Conservation (phyloP, 2,329 filamentous ascomycete species). For the Pyrenophora tritici-repentis region DNA sequence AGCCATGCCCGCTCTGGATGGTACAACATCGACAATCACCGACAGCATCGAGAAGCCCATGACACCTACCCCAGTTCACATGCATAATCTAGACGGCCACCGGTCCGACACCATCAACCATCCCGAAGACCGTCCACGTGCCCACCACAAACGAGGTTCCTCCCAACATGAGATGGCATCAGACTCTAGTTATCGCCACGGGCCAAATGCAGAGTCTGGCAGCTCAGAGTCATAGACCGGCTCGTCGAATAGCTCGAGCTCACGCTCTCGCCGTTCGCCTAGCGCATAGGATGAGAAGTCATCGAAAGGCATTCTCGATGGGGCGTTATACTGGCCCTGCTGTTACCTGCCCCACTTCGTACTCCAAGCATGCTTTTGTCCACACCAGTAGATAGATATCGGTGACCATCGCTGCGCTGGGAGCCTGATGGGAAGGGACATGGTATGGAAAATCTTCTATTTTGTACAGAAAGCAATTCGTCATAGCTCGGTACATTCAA, state of each 20-base stretch:
- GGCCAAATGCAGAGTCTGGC: slow-evolving; percentile 35
- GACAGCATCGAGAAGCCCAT: slow-evolving; percentile 14
- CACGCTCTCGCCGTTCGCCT: slow-evolving; percentile 10
- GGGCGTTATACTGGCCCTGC: slow-evolving; percentile 37
- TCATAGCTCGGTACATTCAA: too few species aligned
- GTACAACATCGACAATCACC: slow-evolving; percentile 4
- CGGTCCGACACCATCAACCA: slow-evolving; percentile 29
- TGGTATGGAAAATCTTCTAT: too few species aligned
- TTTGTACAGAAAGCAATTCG: neutral
- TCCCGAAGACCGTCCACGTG: slow-evolving; percentile 28
- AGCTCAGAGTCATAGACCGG: slow-evolving; percentile 32
- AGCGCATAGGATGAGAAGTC: slow-evolving; percentile 35
- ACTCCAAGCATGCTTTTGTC: slow-evolving; percentile 43
- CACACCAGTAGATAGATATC: slow-evolving; percentile 14
- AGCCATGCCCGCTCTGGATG: neutral
- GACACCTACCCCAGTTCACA: slow-evolving; percentile 24
- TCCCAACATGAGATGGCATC: slow-evolving; percentile 27
- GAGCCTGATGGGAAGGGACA: neutral
- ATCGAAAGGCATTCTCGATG: slow-evolving; percentile 29
- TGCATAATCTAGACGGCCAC: slow-evolving; percentile 37
- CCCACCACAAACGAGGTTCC: slow-evolving; percentile 24
- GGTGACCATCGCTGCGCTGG: neutral
- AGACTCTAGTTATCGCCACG: slow-evolving; percentile 32
- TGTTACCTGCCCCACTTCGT: slow-evolving; percentile 43
- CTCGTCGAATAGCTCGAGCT: slow-evolving; percentile 25